These are phyloP conservation scores for Sphaerobolus stellatus DNA, from an alignment of 1,284 basidiomycete species.

Conservation along the genomic window DNA sequence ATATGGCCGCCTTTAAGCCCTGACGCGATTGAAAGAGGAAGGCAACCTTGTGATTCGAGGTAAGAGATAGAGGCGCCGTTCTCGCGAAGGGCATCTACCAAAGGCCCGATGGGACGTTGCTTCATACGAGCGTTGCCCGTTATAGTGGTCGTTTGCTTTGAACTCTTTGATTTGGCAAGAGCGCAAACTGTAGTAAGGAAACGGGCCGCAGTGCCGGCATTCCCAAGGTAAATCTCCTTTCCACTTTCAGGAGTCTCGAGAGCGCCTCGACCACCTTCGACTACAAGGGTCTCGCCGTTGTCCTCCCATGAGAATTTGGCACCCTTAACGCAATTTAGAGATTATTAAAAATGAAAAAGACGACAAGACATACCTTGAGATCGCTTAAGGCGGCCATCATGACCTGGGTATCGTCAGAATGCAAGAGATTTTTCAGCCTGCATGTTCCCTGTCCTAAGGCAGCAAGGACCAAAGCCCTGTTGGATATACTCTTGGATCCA, in stretches of 20 bases:
- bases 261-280: conserved; percentile 81
- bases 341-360: conserved; percentile 3
- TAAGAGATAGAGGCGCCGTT: conserved; percentile 85
- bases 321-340: conserved; percentile 51
- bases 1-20: conserved; percentile 86
- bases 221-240: conserved; percentile 93
- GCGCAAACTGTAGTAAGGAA: conserved; percentile 97
- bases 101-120: conserved; percentile 88
- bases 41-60: conserved; percentile 78
- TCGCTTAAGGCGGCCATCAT: conserved; percentile 96
- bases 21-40: conserved; percentile 80
- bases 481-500: conserved; percentile 96
- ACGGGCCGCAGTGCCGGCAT: conserved; percentile 96
- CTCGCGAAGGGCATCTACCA: conserved; percentile 87
- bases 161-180: conserved; percentile 59
- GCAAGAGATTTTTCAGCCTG: conserved; percentile 85
- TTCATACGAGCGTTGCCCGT: conserved; percentile 99
- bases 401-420: conserved; percentile 98
- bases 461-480: conserved; percentile 91
- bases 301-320: conserved; percentile 93
- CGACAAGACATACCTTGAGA: conserved; percentile 61
- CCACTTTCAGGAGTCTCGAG: conserved; percentile 76
- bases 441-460: conserved; percentile 90
- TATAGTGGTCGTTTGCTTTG: conserved; percentile 62
- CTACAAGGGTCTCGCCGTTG: conserved; percentile 81